Conservation (phyloP, 2,329 filamentous ascomycete genomes). For the Pseudovirgaria hyperparasitica region DNA sequence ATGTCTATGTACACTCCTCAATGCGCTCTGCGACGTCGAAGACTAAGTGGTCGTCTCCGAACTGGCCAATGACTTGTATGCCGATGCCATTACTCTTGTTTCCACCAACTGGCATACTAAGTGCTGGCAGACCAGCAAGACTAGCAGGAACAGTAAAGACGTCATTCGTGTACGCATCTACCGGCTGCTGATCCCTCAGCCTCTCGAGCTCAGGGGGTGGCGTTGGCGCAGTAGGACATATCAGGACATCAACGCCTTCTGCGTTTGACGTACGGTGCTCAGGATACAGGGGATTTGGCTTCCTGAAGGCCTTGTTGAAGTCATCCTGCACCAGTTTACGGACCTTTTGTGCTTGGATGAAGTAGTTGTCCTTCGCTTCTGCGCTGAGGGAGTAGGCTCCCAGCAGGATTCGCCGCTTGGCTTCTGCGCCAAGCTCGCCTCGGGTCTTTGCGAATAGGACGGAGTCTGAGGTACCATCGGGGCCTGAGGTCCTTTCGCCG, state of each 20-base stretch:
- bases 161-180: slow-evolving; percentile 86
- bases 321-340: slow-evolving; percentile 73
- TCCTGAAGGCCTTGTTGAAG: slow-evolving; percentile 66
- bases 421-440: slow-evolving; percentile 68
- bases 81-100: slow-evolving; percentile 38
- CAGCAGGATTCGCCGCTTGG: slow-evolving; percentile 73
- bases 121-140: slow-evolving; percentile 76
- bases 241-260: slow-evolving; percentile 61
- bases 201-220: slow-evolving; percentile 53
- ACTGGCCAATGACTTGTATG: slow-evolving; percentile 70
- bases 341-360: slow-evolving; percentile 82
- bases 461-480: slow-evolving; percentile 42
- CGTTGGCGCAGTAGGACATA: slow-evolving; percentile 78
- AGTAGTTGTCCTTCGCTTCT: slow-evolving; percentile 89
- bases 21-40: slow-evolving; percentile 45
- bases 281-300: slow-evolving; percentile 54
- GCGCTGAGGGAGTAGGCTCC: slow-evolving; percentile 86
- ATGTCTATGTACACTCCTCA: too few species aligned
- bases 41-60: slow-evolving; percentile 57
- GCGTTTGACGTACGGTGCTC: slow-evolving; percentile 29
- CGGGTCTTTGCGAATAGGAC: slow-evolving; percentile 58
- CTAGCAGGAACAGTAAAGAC: slow-evolving; percentile 93
- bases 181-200: slow-evolving; percentile 38
- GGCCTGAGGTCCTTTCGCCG: slow-evolving; percentile 45
- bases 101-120: slow-evolving; percentile 59